Base-by-base conservation (phyloP, 2,329 filamentous ascomycete genomes). In the Eurotiales sp. region DNA sequence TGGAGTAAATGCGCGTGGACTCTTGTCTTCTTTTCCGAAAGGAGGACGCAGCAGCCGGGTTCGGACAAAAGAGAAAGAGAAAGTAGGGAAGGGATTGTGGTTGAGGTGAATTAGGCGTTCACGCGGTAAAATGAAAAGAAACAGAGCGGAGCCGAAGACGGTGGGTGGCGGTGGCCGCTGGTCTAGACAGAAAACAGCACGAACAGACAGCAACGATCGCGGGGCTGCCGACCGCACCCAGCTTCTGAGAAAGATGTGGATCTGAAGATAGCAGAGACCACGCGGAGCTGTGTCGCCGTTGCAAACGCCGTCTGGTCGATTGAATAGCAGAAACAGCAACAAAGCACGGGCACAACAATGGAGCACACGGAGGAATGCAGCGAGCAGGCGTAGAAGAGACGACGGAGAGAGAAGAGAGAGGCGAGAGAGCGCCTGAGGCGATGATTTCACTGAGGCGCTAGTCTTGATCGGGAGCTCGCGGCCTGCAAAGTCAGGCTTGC, bases 1-100 rank as follows among this genome's bases (percentile, higher is more conserved):
- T 68, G 58, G 60, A 59, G 57, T 57, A 57, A 53, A 15, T 23
- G 40, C 19, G 4, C n/a, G 37, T 19, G 30, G n/a, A n/a, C n/a
- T n/a, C 17, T 34, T 46, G n/a, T 40, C 19, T 19, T 12, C 3
- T 15, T 36, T 19, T 11, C 29, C 29, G 14, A 8, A 37, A 36
- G 21, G 45, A 21, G 36, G 34, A 25, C 41, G 34, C 29, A 10
- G 25, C n/a, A 40, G 41, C 48, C 41, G 48, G 43, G 43, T 46
- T 52, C 44, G 22, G 50, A 47, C 43, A 22, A 21, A n/a, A 27
- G n/a, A 21, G 36, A 27, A 30, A 11, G 29, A 27, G 48, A 34
- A 22, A 23, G 12, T n/a, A n/a, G n/a, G n/a, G n/a, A n/a, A n/a
- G n/a, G n/a, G n/a, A n/a, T n/a, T n/a, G n/a, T n/a, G n/a, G n/a